Evolutionary conservation across 768 basidiomycete species (phyloP).

Genomic region (Suillus subalutaceus): DNA sequence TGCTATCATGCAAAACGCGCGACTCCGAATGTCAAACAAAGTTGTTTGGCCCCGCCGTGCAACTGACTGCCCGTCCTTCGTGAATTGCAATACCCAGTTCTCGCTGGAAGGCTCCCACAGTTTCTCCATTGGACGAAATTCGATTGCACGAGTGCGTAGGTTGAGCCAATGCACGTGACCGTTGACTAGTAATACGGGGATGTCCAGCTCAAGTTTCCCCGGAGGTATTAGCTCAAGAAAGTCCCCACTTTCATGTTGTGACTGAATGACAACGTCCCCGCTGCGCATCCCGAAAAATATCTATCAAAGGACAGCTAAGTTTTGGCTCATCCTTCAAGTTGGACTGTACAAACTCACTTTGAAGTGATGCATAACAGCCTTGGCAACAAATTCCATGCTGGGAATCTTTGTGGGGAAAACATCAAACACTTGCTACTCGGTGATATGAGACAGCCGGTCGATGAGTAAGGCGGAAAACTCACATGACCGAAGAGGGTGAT

Average conservation of each 20-base stretch:
- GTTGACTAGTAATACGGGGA: conserved; percentile 22
- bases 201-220: conserved; percentile 17
- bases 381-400: conserved; percentile 39
- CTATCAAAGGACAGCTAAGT: not conserved
- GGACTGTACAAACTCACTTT: conserved; percentile 19
- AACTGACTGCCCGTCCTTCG: conserved; percentile 5
- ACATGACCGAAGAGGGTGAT: conserved; percentile 40
- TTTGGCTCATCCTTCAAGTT: not conserved
- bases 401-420: conserved; percentile 37
- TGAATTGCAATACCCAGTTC: conserved; percentile 21
- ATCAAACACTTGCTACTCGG: conserved; percentile 29
- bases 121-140: conserved; percentile 20
- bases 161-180: conserved; percentile 28
- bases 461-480: conserved; percentile 11
- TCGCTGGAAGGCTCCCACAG: conserved; percentile 19
- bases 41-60: not conserved
- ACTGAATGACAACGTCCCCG: not conserved
- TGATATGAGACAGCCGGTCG: conserved; percentile 3
- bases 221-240: conserved; percentile 23
- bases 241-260: not conserved
- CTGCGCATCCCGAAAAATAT: not conserved
- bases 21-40: conserved; percentile 24
- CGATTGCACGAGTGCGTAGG: conserved; percentile 15
- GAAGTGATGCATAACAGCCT: conserved; percentile 19
- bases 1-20: conserved; percentile 23